Evolutionary conservation across 2,329 filamentous ascomycete species (phyloP).

Genomic region (Cyanodermella asteris): DNA sequence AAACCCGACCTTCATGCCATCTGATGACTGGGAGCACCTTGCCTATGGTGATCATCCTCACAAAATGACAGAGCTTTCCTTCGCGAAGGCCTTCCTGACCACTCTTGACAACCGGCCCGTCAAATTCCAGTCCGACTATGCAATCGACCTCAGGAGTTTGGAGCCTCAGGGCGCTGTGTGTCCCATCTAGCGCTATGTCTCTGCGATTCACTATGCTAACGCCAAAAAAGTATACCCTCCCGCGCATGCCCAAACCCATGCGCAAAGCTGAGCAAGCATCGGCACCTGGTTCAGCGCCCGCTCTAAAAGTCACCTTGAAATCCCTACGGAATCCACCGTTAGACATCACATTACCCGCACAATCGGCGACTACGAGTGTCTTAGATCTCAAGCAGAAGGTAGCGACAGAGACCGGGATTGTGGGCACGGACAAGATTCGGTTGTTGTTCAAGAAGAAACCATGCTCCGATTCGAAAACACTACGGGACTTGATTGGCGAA

Average conservation of each 20-base stretch:
- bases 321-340: conserved; percentile 56
- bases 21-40: too few relatives aligned
- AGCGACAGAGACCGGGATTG: conserved; percentile 27
- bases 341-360: conserved; percentile 41
- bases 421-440: conserved; percentile 52
- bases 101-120: conserved; percentile 55
- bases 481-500: conserved; percentile 47
- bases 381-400: conserved; percentile 58
- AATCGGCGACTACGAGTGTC: conserved; percentile 47
- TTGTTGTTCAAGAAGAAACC: conserved; percentile 77
- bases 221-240: conserved; percentile 27
- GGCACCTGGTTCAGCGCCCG: conserved; percentile 2
- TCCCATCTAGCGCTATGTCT: conserved; percentile 34
- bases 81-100: conserved; percentile 65
- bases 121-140: conserved; percentile 74
- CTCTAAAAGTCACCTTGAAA: conserved; percentile 39
- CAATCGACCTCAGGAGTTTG: conserved; percentile 64
- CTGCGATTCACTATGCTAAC: conserved; percentile 9
- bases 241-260: conserved; percentile 18
- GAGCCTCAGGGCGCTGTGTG: conserved; percentile 53
- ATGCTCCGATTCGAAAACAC: conserved; percentile 50
- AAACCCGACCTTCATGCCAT: too few relatives aligned
- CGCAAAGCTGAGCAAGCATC: too few relatives aligned
- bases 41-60: too few relatives aligned
- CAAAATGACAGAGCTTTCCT: conserved; percentile 61